Base-by-base conservation (phyloP, 257 asterid genomes). In the Scutellaria baicalensis region DNA sequence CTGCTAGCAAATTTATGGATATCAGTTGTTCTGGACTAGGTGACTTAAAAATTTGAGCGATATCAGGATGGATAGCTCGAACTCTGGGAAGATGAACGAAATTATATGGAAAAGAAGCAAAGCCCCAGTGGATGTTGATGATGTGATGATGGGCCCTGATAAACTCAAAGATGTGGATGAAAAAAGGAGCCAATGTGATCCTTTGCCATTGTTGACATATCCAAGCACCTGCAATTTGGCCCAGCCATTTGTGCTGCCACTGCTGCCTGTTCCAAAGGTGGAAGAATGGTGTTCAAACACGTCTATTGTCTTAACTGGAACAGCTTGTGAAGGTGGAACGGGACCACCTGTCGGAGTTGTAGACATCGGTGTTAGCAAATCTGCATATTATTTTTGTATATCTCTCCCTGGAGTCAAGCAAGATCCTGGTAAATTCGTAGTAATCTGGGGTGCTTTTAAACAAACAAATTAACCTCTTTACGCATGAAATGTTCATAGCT, bases 371-470 rank as follows among this genome's bases (percentile, higher is more conserved):
- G 84, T 72, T 16, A 80, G 90, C 79, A 59, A 74, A 79, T 79
- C 79, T 0, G 88, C 98, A 0, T 92, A 88, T 75, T 89, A 87
- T 68, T 92, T 92, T 62, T 88, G 95, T 75, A 70, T 89, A 50
- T 87, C 98, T 84, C 76, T 90, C 71, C 98, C 98, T 61, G 98
- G 98, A 75, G 97, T 89, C 71, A 89, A 81, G 84, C 86, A 84
- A 68, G 97, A 89, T 74, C 93, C 91, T 31, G 95, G 98, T 92
- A 77, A 75, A 49, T 71, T 52, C 60, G 2, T 27, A 27, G 33
- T 23, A 23, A 23, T 23, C 27, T 23, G 27, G 27, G 27, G 27
- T 27, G 33, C 5, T 27, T 27, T 27, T 27, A 27, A 59, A 9
- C 65, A 14, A 16, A 27, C 4, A 27, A 27, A 7, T 40, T 7